Evolutionary conservation across 2,329 filamentous ascomycete species (phyloP), one percentile per base, ranked within the genome.

Genomic region (Fusarium haematococcum): DNA sequence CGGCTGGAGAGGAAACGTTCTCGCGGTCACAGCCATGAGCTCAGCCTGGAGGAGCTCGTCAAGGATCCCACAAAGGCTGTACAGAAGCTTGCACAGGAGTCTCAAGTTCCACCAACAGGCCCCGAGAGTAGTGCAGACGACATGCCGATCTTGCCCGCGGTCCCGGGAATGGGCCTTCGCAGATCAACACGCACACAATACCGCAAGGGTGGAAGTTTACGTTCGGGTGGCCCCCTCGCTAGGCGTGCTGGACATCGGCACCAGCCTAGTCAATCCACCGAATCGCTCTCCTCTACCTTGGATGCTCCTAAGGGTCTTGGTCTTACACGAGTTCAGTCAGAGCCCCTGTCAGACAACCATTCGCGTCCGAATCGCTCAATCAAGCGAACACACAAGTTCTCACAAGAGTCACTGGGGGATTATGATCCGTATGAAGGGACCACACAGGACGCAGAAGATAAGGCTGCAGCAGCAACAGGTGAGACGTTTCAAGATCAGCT

Each of bases 101-200:
- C 87, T 13, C 86, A 88, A 68, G 79, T 86, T 71, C 81, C 86
- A 77, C 79, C 85, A 65, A 78, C 81, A 73, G 80, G 84, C 77
- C 79, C 84, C 62, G 83, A 88, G 78, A 74, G 83, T 78, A 76
- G 82, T 80, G 76, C 79, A 76, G 94, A 94, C 45, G 96, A 98
- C 80, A 92, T 93, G 85, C 95, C 95, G 8, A 98, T 98, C 73
- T 85, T 98, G 48, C 94, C 95, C 1, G 90, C 93, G 67, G 91
- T 93, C 23, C 91, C 91, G 1, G 94, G 94, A 5, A 91, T 93
- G 82, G 94, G 94, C 35, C 85, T 99, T 58, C 93, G 97, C 77
- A 91, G 97, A 71, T 98, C 97, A 14, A 99, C 95, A 23, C 90
- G 94, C 64, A 99, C 97, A 6, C 96, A 94, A 30, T 98, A 98